These are phyloP conservation scores for Monosporozyma unispora DNA, from an alignment of 805 yeast species.

Conservation along the genomic window DNA sequence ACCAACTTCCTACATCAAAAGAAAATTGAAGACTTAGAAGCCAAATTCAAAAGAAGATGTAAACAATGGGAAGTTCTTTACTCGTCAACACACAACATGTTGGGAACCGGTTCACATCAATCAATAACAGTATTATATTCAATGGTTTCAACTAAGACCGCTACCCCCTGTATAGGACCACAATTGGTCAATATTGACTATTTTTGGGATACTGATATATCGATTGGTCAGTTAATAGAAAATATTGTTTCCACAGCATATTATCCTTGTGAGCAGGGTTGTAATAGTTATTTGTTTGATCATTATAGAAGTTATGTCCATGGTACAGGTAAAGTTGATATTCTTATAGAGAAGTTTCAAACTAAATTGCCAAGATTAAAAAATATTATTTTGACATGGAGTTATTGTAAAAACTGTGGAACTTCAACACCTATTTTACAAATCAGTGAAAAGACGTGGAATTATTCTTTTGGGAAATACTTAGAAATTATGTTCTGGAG, in stretches of 20 bases:
- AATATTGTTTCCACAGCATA: slow-evolving; percentile 60
- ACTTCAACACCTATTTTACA: slow-evolving; percentile 66
- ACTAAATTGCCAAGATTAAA: slow-evolving; percentile 51
- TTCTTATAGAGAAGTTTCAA: slow-evolving; percentile 55
- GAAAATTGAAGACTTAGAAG: slow-evolving; percentile 25
- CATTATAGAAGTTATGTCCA: slow-evolving; percentile 86
- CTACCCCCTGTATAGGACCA: slow-evolving; percentile 92
- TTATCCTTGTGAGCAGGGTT: slow-evolving; percentile 68
- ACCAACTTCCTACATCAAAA: slow-evolving; percentile 27
- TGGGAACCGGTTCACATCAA: slow-evolving; percentile 68
- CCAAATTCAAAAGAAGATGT: slow-evolving; percentile 26
- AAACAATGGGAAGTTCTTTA: slow-evolving; percentile 64
- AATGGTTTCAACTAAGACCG: slow-evolving; percentile 70
- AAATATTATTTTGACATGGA: slow-evolving; percentile 80
- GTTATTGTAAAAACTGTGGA: slow-evolving; percentile 74
- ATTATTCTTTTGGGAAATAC: slow-evolving; percentile 87
- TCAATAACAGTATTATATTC: slow-evolving; percentile 71
- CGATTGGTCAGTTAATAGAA: slow-evolving; percentile 84
- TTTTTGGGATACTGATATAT: slow-evolving; percentile 84
- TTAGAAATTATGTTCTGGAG: slow-evolving; percentile 81
- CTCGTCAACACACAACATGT: slow-evolving; percentile 44
- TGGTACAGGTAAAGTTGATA: slow-evolving; percentile 74
- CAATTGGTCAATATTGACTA: slow-evolving; percentile 73
- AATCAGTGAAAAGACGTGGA: slow-evolving; percentile 83
- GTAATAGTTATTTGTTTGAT: slow-evolving; percentile 59